A percentile compares a stretch with the other conserved stretches of the same genome.
Conservation (phyloP, 257 asterid species). For the Sherardia arvensis region DNA sequence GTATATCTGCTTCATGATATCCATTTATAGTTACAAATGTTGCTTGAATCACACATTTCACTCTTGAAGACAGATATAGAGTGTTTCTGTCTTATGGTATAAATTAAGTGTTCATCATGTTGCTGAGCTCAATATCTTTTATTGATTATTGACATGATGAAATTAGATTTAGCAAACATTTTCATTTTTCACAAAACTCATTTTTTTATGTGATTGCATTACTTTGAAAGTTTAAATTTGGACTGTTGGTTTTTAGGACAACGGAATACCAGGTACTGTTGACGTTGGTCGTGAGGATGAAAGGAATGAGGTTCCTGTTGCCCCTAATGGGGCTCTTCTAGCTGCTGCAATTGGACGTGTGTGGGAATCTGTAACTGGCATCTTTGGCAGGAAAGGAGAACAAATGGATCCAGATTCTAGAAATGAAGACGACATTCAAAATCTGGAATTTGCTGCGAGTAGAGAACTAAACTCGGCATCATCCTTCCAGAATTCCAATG, state of each 20-base stretch:
- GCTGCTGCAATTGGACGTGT: conserved; percentile 96
- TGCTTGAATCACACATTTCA: background rate
- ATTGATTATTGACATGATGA: background rate
- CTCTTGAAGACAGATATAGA: background rate
- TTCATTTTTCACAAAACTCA: background rate
- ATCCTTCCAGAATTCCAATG: conserved; percentile 38
- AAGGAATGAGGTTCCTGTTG: conserved; percentile 64
- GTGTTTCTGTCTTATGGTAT: background rate
- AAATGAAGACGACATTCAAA: conserved; percentile 50
- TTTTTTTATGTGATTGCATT: background rate
- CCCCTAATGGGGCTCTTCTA: conserved; percentile 75
- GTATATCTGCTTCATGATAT: conserved; percentile 1
- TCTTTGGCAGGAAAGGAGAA: conserved; percentile 64
- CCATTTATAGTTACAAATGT: background rate
- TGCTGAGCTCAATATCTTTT: background rate
- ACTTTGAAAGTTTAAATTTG: background rate
- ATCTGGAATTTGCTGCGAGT: conserved; percentile 28
- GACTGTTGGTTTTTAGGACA: conserved; percentile 38
- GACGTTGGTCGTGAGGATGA: conserved; percentile 41
- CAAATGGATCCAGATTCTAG: conserved; percentile 42
- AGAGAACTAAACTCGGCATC: conserved; percentile 35
- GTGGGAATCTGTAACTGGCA: conserved; percentile 84
- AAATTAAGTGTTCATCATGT: background rate
- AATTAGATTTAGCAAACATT: background rate
- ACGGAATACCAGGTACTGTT: conserved; percentile 31